A percentile compares a stretch with the other conserved stretches of the same genome.
These are phyloP conservation scores for Globisporangium spiculum DNA, from an alignment of 352 stramenopile genomes.

Conservation along the genomic window DNA sequence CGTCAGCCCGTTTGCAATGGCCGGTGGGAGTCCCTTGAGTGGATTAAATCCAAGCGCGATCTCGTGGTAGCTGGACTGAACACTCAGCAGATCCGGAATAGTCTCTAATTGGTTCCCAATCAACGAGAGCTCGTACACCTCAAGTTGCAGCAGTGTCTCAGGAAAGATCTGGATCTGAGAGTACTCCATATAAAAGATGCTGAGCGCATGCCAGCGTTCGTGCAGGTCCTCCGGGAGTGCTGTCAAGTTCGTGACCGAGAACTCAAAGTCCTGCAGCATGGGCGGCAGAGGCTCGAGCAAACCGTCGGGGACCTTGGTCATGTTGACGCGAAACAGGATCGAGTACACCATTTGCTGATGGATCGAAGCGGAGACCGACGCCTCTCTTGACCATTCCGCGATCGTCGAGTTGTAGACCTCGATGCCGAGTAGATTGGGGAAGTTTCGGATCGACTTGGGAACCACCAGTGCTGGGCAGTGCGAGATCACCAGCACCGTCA, in stretches of 20 bases:
- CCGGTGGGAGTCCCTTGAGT: slow-evolving; percentile 13
- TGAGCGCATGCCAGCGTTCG: slow-evolving; percentile 18
- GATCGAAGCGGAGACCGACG: slow-evolving; percentile 13
- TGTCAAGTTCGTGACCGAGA: slow-evolving; percentile 26
- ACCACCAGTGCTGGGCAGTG: slow-evolving; percentile 25
- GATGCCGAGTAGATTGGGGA: slow-evolving; percentile 30
- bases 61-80: slow-evolving; percentile 18
- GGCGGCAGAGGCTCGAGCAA: slow-evolving; percentile 19
- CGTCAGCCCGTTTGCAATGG: slow-evolving; percentile 1
- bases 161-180: slow-evolving; percentile 9
- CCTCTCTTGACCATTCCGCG: slow-evolving; percentile 19
- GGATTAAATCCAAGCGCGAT: slow-evolving; percentile 26
- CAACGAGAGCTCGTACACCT: slow-evolving; percentile 15
- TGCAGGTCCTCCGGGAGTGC: slow-evolving; percentile 18
- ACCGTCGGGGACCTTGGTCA: slow-evolving; percentile 24
- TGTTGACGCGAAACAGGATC: slow-evolving; percentile 29
- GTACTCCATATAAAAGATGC: slow-evolving; percentile 26
- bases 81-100: slow-evolving; percentile 8
- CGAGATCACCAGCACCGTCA: slow-evolving; percentile 20
- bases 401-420: slow-evolving; percentile 38
- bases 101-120: slow-evolving; percentile 14
- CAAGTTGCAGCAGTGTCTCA: slow-evolving; percentile 4
- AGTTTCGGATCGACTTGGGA: slow-evolving; percentile 16
- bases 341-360: slow-evolving; percentile 26
- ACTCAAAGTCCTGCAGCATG: slow-evolving; percentile 27